phyloP scores from a whole-genome alignment of 768 basidiomycete genomes.

The Russula foetens region DNA sequence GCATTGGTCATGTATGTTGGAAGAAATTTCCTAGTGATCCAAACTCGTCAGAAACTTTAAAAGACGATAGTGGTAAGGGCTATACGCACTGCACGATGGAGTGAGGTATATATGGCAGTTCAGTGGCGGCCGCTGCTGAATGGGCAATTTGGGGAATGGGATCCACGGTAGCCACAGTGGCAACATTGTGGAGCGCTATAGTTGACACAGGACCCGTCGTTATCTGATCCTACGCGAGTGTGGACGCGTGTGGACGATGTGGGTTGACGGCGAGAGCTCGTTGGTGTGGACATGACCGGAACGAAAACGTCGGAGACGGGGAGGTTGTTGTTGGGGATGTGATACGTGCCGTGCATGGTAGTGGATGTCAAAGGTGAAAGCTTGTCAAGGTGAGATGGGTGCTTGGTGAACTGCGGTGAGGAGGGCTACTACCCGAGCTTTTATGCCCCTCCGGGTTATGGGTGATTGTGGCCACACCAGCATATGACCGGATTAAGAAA shows the following conservation, averaged over 20 bases:
- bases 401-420: not conserved
- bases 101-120: slow-evolving; percentile 18
- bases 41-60: not conserved
- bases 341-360: not conserved
- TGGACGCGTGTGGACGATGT: not conserved
- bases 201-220: slow-evolving; percentile 30
- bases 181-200: slow-evolving; percentile 59
- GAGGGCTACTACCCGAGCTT: not conserved
- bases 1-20: not conserved
- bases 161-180: slow-evolving; percentile 60
- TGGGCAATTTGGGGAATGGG: slow-evolving; percentile 46
- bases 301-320: not conserved
- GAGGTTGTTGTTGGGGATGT: not conserved
- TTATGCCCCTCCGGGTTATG: slow-evolving; percentile 7
- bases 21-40: not conserved
- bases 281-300: slow-evolving; percentile 17
- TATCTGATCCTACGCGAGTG: slow-evolving; percentile 21
- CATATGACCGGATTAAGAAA: slow-evolving; percentile 6
- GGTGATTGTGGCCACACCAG: slow-evolving; percentile 9
- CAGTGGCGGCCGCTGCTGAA: slow-evolving; percentile 35
- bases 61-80: not conserved
- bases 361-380: no score
- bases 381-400: not conserved
- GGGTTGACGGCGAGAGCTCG: slow-evolving; percentile 8
- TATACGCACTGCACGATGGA: not conserved